A percentile compares a stretch with the other conserved stretches of the same genome.
phyloP scores from a whole-genome alignment of 768 basidiomycete species.

The Boletus sp. region DNA sequence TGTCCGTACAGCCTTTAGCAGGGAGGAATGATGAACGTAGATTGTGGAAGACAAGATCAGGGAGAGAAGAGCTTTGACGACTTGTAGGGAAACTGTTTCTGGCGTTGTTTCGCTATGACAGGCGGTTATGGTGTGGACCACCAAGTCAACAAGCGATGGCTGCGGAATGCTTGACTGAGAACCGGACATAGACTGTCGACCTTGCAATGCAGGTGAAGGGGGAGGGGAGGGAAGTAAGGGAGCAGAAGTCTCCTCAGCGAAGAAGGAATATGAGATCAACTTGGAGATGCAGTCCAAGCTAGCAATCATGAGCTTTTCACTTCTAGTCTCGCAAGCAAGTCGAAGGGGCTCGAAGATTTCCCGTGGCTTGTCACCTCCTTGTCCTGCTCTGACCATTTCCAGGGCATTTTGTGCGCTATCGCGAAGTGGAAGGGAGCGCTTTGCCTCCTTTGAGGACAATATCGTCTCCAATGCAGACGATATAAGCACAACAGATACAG shows the following conservation, averaged over 20 bases:
- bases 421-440: constrained; percentile 73
- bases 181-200: constrained; percentile 40
- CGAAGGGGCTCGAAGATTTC: constrained; percentile 96
- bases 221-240: constrained; percentile 66
- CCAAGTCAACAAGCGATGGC: constrained; percentile 85
- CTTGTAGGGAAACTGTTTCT: constrained; percentile 90
- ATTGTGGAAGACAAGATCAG: constrained; percentile 84
- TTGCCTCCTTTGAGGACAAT: constrained; percentile 84
- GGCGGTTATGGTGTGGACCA: constrained; percentile 91
- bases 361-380: constrained; percentile 73
- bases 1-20: constrained; percentile 94
- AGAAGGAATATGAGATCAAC: constrained; percentile 96
- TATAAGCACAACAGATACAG: constrained; percentile 77
- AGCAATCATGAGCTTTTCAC: constrained; percentile 92
- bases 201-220: constrained; percentile 59
- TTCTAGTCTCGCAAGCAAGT: constrained; percentile 92
- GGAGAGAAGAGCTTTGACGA: constrained; percentile 91
- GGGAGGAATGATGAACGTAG: constrained; percentile 91
- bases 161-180: constrained; percentile 53
- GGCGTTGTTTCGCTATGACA: constrained; percentile 87
- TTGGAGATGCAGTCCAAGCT: constrained; percentile 98
- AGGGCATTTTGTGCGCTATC: constrained; percentile 81
- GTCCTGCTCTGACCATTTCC: constrained; percentile 74
- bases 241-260: constrained; percentile 62
- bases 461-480: constrained; percentile 85